Evolutionary conservation across 257 asterid genomes (phyloP), one percentile per base, ranked within the genome.

Genomic region (Jaltomata sinuosa): DNA sequence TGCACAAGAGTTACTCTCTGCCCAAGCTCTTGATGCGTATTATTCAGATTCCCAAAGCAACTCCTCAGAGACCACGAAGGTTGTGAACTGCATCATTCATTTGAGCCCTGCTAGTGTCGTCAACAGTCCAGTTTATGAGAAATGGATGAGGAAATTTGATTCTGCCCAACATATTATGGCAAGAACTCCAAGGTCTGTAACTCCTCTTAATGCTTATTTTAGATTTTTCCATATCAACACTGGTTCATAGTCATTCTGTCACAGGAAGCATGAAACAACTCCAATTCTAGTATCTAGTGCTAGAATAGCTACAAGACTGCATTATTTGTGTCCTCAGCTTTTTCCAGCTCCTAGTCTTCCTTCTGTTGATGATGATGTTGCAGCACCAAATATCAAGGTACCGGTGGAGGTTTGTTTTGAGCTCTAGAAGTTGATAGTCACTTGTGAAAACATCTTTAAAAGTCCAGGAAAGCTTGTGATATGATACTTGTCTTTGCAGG

Each of bases 211-310:
- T 72, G 22, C 21, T 72, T 72, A 42, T 40, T 42, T 72, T 42
- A 22, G 0, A 22, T n/a, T 22, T 72, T 42, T 22, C 54, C 0
- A 11, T 42, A 22, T 42, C 1, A 0, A 72, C 4, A 42, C 55
- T 0, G 81, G 59, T 25, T 74, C 59, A 45, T 45, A 45, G 59
- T 22, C 81, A 31, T 74, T 45, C 81, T 25, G 2, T 45, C 25
- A 2, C 81, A 74, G 81, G 81, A 45, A 74, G 59, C 81, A 74
- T 74, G 81, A 74, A 74, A 74, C 57, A 74, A 74, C 40, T 74
- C 81, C 57, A 45, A 74, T 74, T 74, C 59, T 74, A 74, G 59
- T 8, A 74, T 74, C 81, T 14, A 74, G 81, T 45, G 25, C 81
- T 15, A 45, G 38, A 74, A 74, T 74, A 22, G 59, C 9, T 47